Evolutionary conservation across 305 asterid genomes (phyloP).

Genomic region (Solanum aculeatissimum): DNA sequence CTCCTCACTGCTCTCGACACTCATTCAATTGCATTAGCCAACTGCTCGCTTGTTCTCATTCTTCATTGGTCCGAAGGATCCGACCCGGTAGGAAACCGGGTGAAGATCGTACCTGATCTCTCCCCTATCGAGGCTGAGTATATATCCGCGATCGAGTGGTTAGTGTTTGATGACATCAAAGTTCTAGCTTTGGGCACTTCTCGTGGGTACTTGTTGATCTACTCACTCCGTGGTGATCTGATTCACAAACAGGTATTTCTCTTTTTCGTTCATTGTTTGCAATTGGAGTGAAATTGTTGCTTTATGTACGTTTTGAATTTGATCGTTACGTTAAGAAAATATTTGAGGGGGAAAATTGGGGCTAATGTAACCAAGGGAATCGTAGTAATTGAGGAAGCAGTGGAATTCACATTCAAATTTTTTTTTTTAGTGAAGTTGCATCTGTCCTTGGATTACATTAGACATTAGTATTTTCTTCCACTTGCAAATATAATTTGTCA

Average conservation of each 20-base stretch:
- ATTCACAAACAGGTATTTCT: constrained; percentile 67
- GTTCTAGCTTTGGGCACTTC: constrained; percentile 87
- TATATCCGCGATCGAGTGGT: constrained; percentile 79
- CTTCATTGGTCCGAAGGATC: constrained; percentile 49
- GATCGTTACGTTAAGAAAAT: background rate
- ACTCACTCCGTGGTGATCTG: constrained; percentile 56
- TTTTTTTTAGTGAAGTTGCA: background rate
- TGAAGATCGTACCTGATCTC: constrained; percentile 65
- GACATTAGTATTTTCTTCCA: background rate
- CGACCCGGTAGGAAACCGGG: constrained; percentile 28
- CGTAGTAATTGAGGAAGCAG: background rate
- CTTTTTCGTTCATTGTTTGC: background rate
- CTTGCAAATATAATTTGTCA: background rate
- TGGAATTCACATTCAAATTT: background rate
- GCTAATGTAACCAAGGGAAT: background rate
- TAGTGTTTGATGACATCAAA: constrained; percentile 56
- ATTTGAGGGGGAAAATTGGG: background rate
- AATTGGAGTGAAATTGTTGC: background rate
- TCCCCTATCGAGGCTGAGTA: constrained; percentile 81
- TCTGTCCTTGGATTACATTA: background rate
- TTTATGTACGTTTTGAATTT: background rate
- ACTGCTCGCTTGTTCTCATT: constrained; percentile 51
- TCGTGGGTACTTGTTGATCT: constrained; percentile 61
- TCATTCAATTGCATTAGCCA: constrained; percentile 63
- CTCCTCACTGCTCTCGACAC: constrained; percentile 71